Evolutionary conservation across 352 stramenopile genomes (phyloP).

Genomic region (Pelagophyceae sp.): DNA sequence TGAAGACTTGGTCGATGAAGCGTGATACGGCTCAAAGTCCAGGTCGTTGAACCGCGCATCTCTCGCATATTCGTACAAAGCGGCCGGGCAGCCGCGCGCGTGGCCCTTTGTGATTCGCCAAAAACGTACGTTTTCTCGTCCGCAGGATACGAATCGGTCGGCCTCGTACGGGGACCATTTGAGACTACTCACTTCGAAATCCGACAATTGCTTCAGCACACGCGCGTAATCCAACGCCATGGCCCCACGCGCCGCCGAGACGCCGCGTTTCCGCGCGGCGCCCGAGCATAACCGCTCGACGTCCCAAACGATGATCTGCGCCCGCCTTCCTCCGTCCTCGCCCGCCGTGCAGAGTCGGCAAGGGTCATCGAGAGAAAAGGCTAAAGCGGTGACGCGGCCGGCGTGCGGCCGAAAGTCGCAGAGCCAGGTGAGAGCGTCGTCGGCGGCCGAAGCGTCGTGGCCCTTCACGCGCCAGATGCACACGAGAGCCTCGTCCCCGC

Average conservation of each 20-base stretch:
- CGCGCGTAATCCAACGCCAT: constrained; percentile 29
- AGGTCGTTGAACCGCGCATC: constrained; percentile 68
- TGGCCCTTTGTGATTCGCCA: constrained; percentile 58
- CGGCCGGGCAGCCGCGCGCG: constrained; percentile 63
- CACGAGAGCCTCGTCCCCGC: background rate
- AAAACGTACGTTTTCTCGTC: constrained; percentile 78
- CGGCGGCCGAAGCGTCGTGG: background rate
- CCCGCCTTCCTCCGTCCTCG: background rate
- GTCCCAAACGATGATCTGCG: constrained; percentile 32
- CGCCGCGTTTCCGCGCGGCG: constrained; percentile 8
- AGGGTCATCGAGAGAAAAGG: background rate
- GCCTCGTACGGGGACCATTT: constrained; percentile 68
- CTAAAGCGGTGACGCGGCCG: background rate
- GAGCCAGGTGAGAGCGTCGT: background rate
- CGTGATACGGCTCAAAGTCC: constrained; percentile 55
- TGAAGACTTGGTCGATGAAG: too few species aligned
- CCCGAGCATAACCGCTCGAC: constrained; percentile 23
- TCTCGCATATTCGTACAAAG: constrained; percentile 74
- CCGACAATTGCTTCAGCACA: constrained; percentile 66
- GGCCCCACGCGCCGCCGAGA: background rate
- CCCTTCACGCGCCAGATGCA: background rate
- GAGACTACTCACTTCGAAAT: constrained; percentile 59
- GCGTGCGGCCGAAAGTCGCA: constrained; percentile 5
- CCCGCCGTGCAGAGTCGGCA: background rate
- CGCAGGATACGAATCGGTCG: constrained; percentile 64